These are phyloP conservation scores for Fonsecaea nubica DNA, from an alignment of 2,329 filamentous ascomycete genomes.

Conservation along the genomic window DNA sequence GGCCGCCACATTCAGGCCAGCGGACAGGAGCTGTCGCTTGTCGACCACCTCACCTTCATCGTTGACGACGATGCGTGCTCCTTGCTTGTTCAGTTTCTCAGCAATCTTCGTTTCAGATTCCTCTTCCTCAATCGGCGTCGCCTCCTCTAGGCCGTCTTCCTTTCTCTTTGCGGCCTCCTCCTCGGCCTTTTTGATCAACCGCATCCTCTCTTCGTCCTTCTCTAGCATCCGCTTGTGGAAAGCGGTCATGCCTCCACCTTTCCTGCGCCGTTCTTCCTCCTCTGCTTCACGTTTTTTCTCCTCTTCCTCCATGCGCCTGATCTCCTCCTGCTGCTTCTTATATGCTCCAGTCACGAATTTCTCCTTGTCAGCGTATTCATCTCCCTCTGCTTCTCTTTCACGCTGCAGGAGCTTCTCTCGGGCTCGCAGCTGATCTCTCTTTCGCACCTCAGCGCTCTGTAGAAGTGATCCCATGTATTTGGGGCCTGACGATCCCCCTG, in stretches of 20 bases:
- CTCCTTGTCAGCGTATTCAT: constrained; percentile 70
- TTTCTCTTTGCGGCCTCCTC: constrained; percentile 46
- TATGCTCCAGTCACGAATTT: constrained; percentile 71
- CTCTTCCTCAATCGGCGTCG: constrained; percentile 45
- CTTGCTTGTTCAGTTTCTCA: constrained; percentile 59
- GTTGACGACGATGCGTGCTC: constrained; percentile 63
- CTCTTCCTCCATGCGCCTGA: constrained; percentile 63
- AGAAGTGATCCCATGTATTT: constrained; percentile 68
- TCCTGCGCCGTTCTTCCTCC: constrained; percentile 59
- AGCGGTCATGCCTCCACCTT: constrained; percentile 59
- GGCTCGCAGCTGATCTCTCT: constrained; percentile 68
- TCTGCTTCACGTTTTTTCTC: constrained; percentile 61
- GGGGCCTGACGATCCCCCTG: constrained; percentile 47
- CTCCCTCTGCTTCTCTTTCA: constrained; percentile 70
- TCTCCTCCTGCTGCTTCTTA: constrained; percentile 68
- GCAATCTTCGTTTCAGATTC: constrained; percentile 62
- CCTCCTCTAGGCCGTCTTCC: constrained; percentile 45
- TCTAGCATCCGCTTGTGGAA: constrained; percentile 68
- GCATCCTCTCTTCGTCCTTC: constrained; percentile 63
- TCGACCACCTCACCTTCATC: constrained; percentile 70
- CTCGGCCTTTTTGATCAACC: constrained; percentile 62
- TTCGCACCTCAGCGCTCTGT: constrained; percentile 65
- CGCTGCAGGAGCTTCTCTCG: constrained; percentile 65
- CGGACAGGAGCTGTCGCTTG: constrained; percentile 66
- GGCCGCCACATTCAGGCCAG: constrained; percentile 66